A percentile compares a stretch with the other conserved stretches of the same genome.
Conservation (phyloP, 495 filamentous ascomycete species). For the Hypoxylon cercidicola region DNA sequence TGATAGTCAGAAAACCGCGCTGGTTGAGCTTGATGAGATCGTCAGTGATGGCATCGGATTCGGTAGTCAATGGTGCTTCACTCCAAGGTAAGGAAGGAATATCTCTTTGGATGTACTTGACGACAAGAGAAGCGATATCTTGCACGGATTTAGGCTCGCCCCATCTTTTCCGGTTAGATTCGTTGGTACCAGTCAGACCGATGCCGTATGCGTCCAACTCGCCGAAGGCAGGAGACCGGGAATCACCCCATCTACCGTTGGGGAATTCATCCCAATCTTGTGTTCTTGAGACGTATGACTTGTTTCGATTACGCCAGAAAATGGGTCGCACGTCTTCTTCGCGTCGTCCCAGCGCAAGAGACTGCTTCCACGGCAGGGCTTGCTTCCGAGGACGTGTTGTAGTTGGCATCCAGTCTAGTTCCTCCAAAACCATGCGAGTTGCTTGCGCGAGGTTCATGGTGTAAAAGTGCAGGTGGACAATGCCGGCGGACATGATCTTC, state of each 20-base stretch:
- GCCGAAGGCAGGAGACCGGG: conserved; percentile 95
- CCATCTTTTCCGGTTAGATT: conserved; percentile 96
- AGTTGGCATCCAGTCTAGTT: conserved; percentile 82
- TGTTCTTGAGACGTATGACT: conserved; percentile 92
- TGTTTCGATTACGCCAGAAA: conserved; percentile 98
- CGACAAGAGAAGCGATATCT: conserved; percentile 85
- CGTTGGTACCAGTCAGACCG: conserved; percentile 94
- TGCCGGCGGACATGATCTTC: conserved; percentile 80
- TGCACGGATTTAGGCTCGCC: conserved; percentile 81
- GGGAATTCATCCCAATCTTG: conserved; percentile 99
- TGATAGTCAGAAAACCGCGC: conserved; percentile 92
- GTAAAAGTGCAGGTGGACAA: conserved; percentile 95
- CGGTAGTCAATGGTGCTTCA: conserved; percentile 82
- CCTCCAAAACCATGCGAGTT: conserved; percentile 91
- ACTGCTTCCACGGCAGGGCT: conserved; percentile 93
- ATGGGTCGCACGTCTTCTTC: conserved; percentile 97
- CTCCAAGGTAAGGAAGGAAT: conserved; percentile 93
- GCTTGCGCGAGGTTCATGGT: conserved; percentile 99
- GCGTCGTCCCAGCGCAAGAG: conserved; percentile 84
- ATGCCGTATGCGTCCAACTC: conserved; percentile 96
- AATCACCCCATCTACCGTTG: conserved; percentile 99
- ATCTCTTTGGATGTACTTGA: conserved; percentile 81
- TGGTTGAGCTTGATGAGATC: conserved; percentile 83
- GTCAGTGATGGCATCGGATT: conserved; percentile 79
- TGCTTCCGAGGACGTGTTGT: conserved; percentile 79